These are phyloP conservation scores for Penicillium subrubescens DNA, from an alignment of 495 filamentous ascomycete genomes.

Conservation along the genomic window DNA sequence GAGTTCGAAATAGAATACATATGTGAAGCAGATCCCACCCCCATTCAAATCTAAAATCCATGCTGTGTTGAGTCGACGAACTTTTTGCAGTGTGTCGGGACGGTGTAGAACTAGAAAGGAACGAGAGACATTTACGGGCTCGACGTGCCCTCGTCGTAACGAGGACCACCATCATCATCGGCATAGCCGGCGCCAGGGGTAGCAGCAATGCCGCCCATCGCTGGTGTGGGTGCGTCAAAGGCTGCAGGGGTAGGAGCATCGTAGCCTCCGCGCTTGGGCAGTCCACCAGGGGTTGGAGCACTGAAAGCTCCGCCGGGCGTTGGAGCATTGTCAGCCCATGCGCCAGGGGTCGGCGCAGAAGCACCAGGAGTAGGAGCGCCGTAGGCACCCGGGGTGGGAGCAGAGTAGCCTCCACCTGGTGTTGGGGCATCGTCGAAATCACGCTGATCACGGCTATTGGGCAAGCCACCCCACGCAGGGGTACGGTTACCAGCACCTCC, in stretches of 20 bases:
- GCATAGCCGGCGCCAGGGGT: slow-evolving; percentile 72
- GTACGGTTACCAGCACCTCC: slow-evolving; percentile 49
- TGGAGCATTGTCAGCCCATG: slow-evolving; percentile 62
- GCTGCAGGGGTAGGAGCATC: slow-evolving; percentile 64
- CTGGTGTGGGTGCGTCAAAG: slow-evolving; percentile 76
- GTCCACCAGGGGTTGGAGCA: slow-evolving; percentile 57
- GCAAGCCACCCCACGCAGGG: slow-evolving; percentile 47
- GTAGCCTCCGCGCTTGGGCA: slow-evolving; percentile 43
- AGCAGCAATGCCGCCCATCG: slow-evolving; percentile 66
- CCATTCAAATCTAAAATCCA: slow-evolving; percentile 22
- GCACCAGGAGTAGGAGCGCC: slow-evolving; percentile 71
- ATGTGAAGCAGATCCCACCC: slow-evolving; percentile 22
- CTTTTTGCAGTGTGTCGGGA: slow-evolving; percentile 12
- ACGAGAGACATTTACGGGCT: slow-evolving; percentile 39
- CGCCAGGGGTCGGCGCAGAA: slow-evolving; percentile 80
- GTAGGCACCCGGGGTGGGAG: slow-evolving; percentile 52
- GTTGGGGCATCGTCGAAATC: slow-evolving; percentile 70
- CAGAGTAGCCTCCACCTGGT: slow-evolving; percentile 64
- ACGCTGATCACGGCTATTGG: slow-evolving; percentile 30
- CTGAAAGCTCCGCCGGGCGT: slow-evolving; percentile 63
- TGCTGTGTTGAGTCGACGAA: slow-evolving; percentile 5
- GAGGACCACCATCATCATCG: slow-evolving; percentile 59
- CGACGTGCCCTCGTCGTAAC: slow-evolving; percentile 57
- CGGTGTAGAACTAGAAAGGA: slow-evolving; percentile 5
- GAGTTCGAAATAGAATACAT: slow-evolving; percentile 30